These are phyloP conservation scores for Pseudogymnoascus sp. DNA, from an alignment of 2,329 filamentous ascomycete genomes.

Conservation along the genomic window DNA sequence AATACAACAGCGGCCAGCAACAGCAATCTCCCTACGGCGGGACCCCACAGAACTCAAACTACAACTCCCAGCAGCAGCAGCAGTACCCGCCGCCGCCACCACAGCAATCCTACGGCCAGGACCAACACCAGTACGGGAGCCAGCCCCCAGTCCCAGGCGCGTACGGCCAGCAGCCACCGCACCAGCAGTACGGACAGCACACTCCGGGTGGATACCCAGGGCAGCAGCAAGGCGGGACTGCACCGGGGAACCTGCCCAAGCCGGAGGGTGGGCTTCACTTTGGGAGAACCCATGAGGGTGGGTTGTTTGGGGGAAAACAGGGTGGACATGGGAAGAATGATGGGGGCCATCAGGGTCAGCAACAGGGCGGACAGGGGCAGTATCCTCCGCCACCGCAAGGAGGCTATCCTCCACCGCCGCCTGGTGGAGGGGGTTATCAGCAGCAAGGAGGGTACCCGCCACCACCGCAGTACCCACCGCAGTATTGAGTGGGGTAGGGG, in stretches of 20 bases:
- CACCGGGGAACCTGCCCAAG: neutral
- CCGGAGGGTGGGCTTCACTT: neutral
- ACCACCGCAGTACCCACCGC: neutral
- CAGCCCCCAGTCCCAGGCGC: neutral
- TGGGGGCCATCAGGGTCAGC: neutral
- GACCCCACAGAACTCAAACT: conserved; percentile 3
- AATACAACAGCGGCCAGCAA: neutral
- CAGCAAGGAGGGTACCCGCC: neutral
- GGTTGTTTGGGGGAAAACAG: neutral
- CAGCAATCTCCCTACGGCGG: conserved; percentile 21
- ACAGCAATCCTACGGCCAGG: conserved; percentile 5
- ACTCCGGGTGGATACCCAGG: neutral
- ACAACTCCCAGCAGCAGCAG: conserved; percentile 14
- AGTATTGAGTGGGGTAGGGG: neutral
- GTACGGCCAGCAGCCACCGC: neutral
- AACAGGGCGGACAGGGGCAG: neutral
- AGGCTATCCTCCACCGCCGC: neutral
- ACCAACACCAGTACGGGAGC: conserved; percentile 11
- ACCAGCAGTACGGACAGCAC: neutral
- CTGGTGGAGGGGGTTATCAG: neutral
- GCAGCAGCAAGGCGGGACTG: neutral
- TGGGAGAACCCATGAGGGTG: neutral
- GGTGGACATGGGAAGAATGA: neutral
- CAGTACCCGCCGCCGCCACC: conserved; percentile 12
- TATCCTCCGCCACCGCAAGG: neutral